Percentiles rank a stretch among this genome's conserved stretches.
These are phyloP conservation scores for Russula sp. DNA, from an alignment of 768 basidiomycete species.

Conservation along the genomic window DNA sequence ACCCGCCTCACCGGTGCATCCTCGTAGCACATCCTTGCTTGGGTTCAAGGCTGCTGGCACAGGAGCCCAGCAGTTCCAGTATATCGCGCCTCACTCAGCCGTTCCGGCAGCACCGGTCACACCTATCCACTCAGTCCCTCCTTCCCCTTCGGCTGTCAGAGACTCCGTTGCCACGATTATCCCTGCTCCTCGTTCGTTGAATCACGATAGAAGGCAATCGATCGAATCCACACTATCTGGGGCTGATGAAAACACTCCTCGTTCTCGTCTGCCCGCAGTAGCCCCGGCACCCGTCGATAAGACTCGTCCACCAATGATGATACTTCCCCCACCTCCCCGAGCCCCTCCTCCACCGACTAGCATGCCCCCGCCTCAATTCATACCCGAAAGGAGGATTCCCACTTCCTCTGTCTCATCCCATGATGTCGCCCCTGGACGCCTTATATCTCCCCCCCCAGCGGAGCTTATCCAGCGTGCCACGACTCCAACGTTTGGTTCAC, in stretches of 20 bases:
- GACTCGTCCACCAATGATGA: slow-evolving; percentile 79
- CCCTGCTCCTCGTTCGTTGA: slow-evolving; percentile 42
- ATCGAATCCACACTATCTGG: slow-evolving; percentile 63
- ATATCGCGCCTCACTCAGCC: slow-evolving; percentile 43
- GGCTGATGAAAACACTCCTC: slow-evolving; percentile 39
- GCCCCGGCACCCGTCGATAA: slow-evolving; percentile 56
- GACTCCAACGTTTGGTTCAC: slow-evolving; percentile 69
- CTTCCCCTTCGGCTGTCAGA: slow-evolving; percentile 39
- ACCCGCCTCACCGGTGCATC: slow-evolving; percentile 31
- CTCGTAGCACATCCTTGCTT: slow-evolving; percentile 23
- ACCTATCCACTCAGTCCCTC: slow-evolving; percentile 32
- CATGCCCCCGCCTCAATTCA: slow-evolving; percentile 66
- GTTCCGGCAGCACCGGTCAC: slow-evolving; percentile 29
- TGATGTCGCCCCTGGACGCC: slow-evolving; percentile 73
- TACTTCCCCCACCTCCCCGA: slow-evolving; percentile 68
- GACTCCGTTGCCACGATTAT: slow-evolving; percentile 46
- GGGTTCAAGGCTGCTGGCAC: slow-evolving; percentile 50
- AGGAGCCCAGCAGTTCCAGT: slow-evolving; percentile 60
- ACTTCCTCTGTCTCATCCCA: slow-evolving; percentile 38
- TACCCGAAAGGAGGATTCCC: slow-evolving; percentile 58
- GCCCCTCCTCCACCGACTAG: slow-evolving; percentile 62
- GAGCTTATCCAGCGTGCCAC: slow-evolving; percentile 91
- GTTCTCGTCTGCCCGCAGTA: slow-evolving; percentile 59
- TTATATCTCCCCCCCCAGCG: slow-evolving; percentile 86
- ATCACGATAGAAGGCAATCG: slow-evolving; percentile 59